Evolutionary conservation across 2,329 filamentous ascomycete genomes (phyloP), one percentile per base, ranked within the genome.

Genomic region (Diatrype stigma): DNA sequence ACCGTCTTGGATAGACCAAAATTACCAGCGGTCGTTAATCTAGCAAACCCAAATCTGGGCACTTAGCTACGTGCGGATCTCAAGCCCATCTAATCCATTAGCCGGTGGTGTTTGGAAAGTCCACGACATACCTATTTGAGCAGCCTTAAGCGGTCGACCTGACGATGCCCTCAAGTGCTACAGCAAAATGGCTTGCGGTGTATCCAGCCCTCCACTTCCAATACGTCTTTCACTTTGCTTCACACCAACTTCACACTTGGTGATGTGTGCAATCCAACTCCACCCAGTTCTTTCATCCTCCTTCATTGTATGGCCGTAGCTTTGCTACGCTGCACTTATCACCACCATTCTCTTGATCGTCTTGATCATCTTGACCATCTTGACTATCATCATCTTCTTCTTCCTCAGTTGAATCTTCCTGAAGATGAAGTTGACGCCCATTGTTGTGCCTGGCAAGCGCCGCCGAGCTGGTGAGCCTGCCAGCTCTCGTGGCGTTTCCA

Each of bases 381-480:
- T 21, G 42, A 32, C 35, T 11, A 17, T 14, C 19, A 14, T 34
- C n/a, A 7, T 19, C n/a, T n/a, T n/a, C n/a, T n/a, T n/a, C n/a
- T n/a, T n/a, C n/a, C n/a, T 5, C 26, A 30, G 10, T 10, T 32
- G 34, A 23, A 11, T 35, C 35, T 21, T 35, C 23, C 6, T 45
- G 22, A 21, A 34, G 10, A 79, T 79, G 75, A 65, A 69, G 42
- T 70, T 79, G 47, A 81, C 77, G 6, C 77, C 75, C 3, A 65
- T 82, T 52, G 73, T 63, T 42, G 64, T 79, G 50, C 70, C 72
- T 42, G 74, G 77, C 51, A 81, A 79, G 60, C 71, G 71, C 45
- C 63, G 64, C 11, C 54, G 51, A 19, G 30, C n/a, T 21, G 55
- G 50, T 26, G 51, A 60, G 14, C 38, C 47, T 5, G 10, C 10